Evolutionary conservation across 2,329 filamentous ascomycete species (phyloP).

Genomic region (Aspergillus jensenii): DNA sequence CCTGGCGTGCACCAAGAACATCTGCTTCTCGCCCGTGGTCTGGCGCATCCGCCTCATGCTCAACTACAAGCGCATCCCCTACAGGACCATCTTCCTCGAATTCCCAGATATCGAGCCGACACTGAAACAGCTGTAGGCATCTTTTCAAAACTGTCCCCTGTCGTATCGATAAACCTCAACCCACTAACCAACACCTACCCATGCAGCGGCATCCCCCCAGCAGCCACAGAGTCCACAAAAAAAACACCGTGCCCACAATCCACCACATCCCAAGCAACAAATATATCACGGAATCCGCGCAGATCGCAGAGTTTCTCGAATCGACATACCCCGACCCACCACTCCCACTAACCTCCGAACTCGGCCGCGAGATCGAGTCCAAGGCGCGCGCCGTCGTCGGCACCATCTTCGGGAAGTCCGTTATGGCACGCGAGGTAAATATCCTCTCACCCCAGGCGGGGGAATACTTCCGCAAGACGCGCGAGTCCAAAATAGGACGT

Average conservation of each 20-base stretch:
- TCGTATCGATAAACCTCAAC: too few relatives aligned
- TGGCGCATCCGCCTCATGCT: slow-evolving; percentile 48
- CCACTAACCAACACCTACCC: neutral
- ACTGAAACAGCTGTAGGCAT: slow-evolving; percentile 43
- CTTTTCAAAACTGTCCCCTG: too few relatives aligned
- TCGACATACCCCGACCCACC: slow-evolving; percentile 39
- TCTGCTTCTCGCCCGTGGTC: slow-evolving; percentile 45
- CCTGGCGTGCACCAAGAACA: slow-evolving; percentile 40
- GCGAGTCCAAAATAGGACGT: slow-evolving; percentile 37
- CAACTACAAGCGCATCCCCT: slow-evolving; percentile 45
- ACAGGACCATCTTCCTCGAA: slow-evolving; percentile 44
- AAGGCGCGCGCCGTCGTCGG: slow-evolving; percentile 31
- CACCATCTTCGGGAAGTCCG: slow-evolving; percentile 24
- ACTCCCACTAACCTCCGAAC: slow-evolving; percentile 36
- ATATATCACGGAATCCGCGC: slow-evolving; percentile 42
- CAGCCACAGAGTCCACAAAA: neutral
- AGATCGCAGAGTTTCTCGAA: slow-evolving; percentile 44
- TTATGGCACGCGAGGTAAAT: slow-evolving; percentile 13
- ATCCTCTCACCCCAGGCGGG: slow-evolving; percentile 39
- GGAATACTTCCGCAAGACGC: slow-evolving; percentile 41
- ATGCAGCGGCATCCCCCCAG: slow-evolving; percentile 22
- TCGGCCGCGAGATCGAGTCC: slow-evolving; percentile 35
- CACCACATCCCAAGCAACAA: slow-evolving; percentile 41
- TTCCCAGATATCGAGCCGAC: slow-evolving; percentile 46
- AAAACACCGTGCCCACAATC: slow-evolving; percentile 44